A percentile compares a stretch with the other conserved stretches of the same genome.
Conservation (phyloP, 2,329 filamentous ascomycete genomes). For the Calonectria hawksworthii region DNA sequence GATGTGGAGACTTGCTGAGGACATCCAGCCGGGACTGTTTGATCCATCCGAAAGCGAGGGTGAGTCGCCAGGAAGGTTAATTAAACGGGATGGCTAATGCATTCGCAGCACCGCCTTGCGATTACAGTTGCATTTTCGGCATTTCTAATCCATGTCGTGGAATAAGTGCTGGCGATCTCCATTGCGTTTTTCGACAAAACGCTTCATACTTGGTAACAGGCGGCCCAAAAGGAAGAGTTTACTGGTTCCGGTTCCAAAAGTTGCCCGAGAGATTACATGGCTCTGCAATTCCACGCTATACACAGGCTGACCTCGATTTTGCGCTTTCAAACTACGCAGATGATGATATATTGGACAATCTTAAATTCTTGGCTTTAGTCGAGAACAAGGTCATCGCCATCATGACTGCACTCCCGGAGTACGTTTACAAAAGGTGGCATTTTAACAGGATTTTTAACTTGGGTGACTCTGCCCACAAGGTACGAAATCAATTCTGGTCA, state of each 20-base stretch:
- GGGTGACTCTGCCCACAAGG: conserved; percentile 60
- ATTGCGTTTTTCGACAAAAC: conserved; percentile 10
- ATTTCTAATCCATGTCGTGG: conserved; percentile 23
- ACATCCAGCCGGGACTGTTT: neutral
- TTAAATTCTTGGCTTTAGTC: conserved; percentile 19
- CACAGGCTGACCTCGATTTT: neutral
- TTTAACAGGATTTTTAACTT: conserved; percentile 55
- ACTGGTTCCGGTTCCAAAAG: conserved; percentile 27
- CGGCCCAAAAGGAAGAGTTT: conserved; percentile 57
- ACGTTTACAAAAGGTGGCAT: conserved; percentile 55
- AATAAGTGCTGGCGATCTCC: neutral
- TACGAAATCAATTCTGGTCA: neutral
- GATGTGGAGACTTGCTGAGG: conserved; percentile 30
- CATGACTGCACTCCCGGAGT: conserved; percentile 52
- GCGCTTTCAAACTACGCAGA: neutral
- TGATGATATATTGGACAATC: neutral
- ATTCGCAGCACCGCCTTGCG: conserved; percentile 8
- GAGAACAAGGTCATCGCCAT: conserved; percentile 41
- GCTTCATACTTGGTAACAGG: conserved; percentile 10
- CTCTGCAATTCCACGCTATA: conserved; percentile 23
- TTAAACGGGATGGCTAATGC: neutral
- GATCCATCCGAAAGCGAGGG: neutral
- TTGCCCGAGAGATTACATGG: conserved; percentile 12
- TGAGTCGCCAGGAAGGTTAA: neutral
- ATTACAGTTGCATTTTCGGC: conserved; percentile 27